phyloP scores from a whole-genome alignment of 1,139 yeast species.

The Saccharomyces hybrid region DNA sequence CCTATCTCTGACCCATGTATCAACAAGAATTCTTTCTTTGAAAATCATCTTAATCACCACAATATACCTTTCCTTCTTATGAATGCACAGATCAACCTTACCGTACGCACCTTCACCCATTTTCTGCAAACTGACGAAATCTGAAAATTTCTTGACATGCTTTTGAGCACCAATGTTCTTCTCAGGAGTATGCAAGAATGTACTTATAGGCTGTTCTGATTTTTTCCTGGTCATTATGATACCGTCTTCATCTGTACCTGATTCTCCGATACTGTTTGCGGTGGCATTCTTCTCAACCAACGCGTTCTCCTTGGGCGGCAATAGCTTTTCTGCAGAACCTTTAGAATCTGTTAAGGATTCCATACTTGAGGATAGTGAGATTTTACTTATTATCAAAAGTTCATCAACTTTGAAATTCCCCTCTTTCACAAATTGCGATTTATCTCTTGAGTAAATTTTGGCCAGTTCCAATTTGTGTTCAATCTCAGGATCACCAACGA shows the following conservation, averaged over 20 bases:
- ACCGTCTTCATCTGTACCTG: neutral
- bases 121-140: too few species aligned
- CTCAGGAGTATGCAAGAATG: conserved; percentile 15
- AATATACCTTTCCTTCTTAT: too few species aligned
- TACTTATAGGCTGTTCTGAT: neutral
- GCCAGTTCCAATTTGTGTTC: conserved; percentile 21
- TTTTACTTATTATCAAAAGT: conserved; percentile 21
- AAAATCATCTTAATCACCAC: too few species aligned
- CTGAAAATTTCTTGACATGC: conserved; percentile 27
- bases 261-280: neutral
- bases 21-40: too few species aligned
- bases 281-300: neutral
- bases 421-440: conserved; percentile 27
- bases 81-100: too few species aligned
- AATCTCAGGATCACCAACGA: conserved; percentile 16
- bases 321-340: neutral
- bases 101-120: too few species aligned
- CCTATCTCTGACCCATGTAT: too few species aligned
- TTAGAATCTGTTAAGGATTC: conserved; percentile 8
- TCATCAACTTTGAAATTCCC: conserved; percentile 27
- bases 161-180: conserved; percentile 47
- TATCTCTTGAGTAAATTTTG: conserved; percentile 24
- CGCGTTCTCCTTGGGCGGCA: neutral
- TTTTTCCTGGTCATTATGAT: neutral
- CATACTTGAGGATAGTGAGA: conserved; percentile 17